phyloP scores from a whole-genome alignment of 257 asterid species.

The Solanum chiquidenum region DNA sequence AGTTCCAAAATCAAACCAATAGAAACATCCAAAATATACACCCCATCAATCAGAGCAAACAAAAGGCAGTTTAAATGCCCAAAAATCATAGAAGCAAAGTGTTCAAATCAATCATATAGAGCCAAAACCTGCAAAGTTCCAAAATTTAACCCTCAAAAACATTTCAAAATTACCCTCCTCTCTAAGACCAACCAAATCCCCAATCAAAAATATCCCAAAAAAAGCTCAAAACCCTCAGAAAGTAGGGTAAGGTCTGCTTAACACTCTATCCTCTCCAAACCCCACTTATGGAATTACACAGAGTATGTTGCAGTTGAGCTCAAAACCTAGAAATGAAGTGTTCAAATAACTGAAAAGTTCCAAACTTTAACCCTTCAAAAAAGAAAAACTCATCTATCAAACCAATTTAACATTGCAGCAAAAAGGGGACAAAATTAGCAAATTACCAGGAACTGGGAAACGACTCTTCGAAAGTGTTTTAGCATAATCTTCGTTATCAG shows the following conservation, averaged over 20 bases:
- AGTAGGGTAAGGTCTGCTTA: neutral
- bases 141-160: neutral
- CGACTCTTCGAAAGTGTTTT: constrained; percentile 59
- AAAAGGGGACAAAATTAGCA: neutral
- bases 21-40: neutral
- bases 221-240: neutral
- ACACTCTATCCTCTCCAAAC: neutral
- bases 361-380: neutral
- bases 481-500: constrained; percentile 76
- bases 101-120: neutral
- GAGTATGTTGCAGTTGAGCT: rapidly evolving
- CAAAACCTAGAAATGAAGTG: neutral
- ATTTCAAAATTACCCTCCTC: neutral
- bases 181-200: neutral
- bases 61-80: neutral
- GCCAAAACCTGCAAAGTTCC: neutral
- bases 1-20: neutral
- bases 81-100: neutral
- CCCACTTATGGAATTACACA: neutral
- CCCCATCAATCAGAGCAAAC: neutral
- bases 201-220: neutral
- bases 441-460: constrained; percentile 69
- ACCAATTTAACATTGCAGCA: neutral
- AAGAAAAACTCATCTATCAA: neutral
- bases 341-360: neutral